A percentile compares a stretch with the other conserved stretches of the same genome.
phyloP scores from a whole-genome alignment of 1,139 yeast species.

The Saccharomyces hybrid region DNA sequence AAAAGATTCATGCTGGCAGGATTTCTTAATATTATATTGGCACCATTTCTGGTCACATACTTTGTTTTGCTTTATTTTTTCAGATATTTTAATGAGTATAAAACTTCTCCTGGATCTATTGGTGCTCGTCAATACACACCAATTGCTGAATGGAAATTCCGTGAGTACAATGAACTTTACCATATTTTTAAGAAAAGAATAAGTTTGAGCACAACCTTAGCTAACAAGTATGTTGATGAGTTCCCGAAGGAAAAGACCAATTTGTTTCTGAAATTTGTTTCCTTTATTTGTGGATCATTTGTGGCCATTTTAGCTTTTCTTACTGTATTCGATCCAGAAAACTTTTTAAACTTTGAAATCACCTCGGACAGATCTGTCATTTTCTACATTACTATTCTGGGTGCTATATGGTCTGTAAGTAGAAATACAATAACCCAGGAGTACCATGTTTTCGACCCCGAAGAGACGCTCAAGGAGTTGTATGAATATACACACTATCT shows the following conservation, averaged over 20 bases:
- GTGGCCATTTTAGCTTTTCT: conserved; percentile 79
- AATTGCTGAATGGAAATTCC: conserved; percentile 86
- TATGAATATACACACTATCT: conserved; percentile 84
- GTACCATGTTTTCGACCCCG: conserved; percentile 79
- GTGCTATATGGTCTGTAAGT: conserved; percentile 72
- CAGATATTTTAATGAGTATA: conserved; percentile 87
- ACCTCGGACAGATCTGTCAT: conserved; percentile 73
- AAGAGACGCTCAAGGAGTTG: conserved; percentile 67
- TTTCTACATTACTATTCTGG: conserved; percentile 82
- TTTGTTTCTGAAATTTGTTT: conserved; percentile 53
- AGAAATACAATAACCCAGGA: conserved; percentile 55
- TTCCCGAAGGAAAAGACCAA: conserved; percentile 81
- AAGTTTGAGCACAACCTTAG: conserved; percentile 69
- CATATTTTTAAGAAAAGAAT: conserved; percentile 79
- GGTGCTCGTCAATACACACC: conserved; percentile 90
- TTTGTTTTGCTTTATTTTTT: conserved; percentile 78
- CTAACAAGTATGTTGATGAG: conserved; percentile 77
- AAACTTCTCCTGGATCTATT: conserved; percentile 77
- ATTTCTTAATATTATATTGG: conserved; percentile 64
- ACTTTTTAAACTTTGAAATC: conserved; percentile 82
- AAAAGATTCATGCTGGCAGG: conserved; percentile 86
- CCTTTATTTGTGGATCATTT: conserved; percentile 82
- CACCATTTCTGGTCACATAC: conserved; percentile 82
- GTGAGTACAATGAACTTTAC: conserved; percentile 88
- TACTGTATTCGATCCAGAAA: conserved; percentile 87